Conservation (phyloP, 306 rosid species). For the Hippophae tibetana region DNA sequence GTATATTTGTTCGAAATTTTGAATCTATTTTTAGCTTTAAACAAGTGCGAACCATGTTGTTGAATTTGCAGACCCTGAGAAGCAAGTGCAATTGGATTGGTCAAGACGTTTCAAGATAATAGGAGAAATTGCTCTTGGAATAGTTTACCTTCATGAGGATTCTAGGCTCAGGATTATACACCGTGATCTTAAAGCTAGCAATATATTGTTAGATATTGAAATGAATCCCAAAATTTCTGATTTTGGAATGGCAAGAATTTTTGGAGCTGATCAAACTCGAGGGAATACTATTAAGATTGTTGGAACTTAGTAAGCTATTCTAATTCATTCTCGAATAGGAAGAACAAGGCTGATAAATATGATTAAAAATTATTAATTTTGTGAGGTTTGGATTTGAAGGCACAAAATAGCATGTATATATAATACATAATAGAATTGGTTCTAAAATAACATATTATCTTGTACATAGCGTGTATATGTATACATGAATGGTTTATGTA, state of each 20-base stretch:
- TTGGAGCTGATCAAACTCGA: conserved; percentile 7
- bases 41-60: too few species aligned
- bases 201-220: conserved; percentile 20
- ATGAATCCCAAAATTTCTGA: conserved; percentile 31
- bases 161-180: conserved; percentile 29
- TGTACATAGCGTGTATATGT: too few species aligned
- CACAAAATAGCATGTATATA: too few species aligned
- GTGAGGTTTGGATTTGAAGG: too few species aligned
- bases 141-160: conserved; percentile 28
- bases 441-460: too few species aligned
- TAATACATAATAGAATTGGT: too few species aligned
- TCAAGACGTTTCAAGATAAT: conserved; percentile 21
- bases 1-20: too few species aligned
- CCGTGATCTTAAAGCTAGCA: conserved; percentile 30
- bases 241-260: conserved; percentile 18
- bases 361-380: too few species aligned
- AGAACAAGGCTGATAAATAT: too few species aligned
- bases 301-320: conserved; percentile 10
- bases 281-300: conserved; percentile 10
- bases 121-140: conserved; percentile 20
- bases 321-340: too few species aligned
- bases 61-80: conserved; percentile 1
- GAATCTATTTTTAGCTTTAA: too few species aligned
- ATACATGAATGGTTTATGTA: too few species aligned
- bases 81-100: conserved; percentile 19